phyloP scores from a whole-genome alignment of 495 filamentous ascomycete species.

The Lasiosphaeria hispida region DNA sequence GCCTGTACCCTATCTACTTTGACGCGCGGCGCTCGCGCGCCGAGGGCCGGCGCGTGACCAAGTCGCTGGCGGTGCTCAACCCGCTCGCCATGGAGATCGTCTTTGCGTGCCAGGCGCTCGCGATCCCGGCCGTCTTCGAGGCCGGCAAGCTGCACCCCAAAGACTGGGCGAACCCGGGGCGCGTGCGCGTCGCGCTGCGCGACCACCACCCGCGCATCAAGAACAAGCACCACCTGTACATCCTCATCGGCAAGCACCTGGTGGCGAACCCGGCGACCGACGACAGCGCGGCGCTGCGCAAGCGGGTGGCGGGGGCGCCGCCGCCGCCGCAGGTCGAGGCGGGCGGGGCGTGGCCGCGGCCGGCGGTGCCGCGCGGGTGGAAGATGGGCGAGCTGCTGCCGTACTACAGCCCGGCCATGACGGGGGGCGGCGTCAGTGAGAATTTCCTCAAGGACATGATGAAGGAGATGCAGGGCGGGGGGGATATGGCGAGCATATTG shows the following conservation, averaged over 20 bases:
- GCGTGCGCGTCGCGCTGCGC: conserved; percentile 70
- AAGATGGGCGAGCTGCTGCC: conserved; percentile 83
- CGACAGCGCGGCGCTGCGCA: conserved; percentile 63
- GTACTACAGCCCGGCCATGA: conserved; percentile 82
- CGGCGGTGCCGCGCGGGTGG: conserved; percentile 84
- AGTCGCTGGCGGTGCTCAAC: conserved; percentile 70
- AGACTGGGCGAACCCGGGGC: conserved; percentile 95
- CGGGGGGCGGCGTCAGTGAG: conserved; percentile 90
- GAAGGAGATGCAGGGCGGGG: conserved; percentile 75
- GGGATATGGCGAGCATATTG: conserved; percentile 46
- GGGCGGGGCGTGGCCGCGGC: conserved; percentile 62
- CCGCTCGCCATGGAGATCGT: conserved; percentile 88
- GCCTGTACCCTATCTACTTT: conserved; percentile 94
- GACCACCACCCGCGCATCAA: conserved; percentile 47
- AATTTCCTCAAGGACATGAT: conserved; percentile 98
- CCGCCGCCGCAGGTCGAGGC: conserved; percentile 43
- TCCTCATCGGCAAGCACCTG: conserved; percentile 71
- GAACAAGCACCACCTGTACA: conserved; percentile 89
- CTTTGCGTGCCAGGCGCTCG: conserved; percentile 71
- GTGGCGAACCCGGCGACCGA: conserved; percentile 69
- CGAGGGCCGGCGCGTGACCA: conserved; percentile 74
- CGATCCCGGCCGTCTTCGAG: conserved; percentile 77
- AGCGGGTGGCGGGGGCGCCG: conserved; percentile 58
- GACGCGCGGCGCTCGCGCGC: conserved; percentile 71
- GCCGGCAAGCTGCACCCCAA: conserved; percentile 90